Evolutionary conservation across 73 alveolate genomes (phyloP).

Genomic region (Durusdinium trenchii): DNA sequence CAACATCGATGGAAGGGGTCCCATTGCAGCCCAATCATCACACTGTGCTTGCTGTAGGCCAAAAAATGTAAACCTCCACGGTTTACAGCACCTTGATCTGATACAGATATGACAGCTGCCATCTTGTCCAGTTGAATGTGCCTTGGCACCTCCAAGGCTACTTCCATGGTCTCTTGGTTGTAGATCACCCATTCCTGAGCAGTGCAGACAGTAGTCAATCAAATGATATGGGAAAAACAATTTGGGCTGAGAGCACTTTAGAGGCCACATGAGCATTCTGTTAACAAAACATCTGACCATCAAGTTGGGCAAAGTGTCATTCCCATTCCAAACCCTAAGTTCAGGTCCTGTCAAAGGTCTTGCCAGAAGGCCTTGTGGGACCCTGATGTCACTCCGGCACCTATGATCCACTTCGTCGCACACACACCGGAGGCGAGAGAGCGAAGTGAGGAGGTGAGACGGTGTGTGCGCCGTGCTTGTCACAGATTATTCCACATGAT

Average conservation of each 20-base stretch:
- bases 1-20: slow-evolving; percentile 46
- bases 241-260: too few relatives aligned
- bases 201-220: too few relatives aligned
- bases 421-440: neutral
- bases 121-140: neutral
- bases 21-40: slow-evolving; percentile 6
- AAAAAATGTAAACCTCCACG: neutral
- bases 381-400: neutral
- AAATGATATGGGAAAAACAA: too few relatives aligned
- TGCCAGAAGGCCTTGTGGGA: neutral
- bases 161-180: neutral
- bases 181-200: too few relatives aligned
- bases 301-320: neutral
- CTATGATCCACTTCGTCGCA: neutral
- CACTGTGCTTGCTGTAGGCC: neutral
- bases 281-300: too few relatives aligned
- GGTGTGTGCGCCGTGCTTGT: neutral
- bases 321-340: neutral
- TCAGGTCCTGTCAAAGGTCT: neutral
- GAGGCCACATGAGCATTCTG: too few relatives aligned
- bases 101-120: neutral
- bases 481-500: neutral
- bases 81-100: slow-evolving; percentile 7
- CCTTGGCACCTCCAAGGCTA: neutral
- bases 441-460: neutral